phyloP scores from a whole-genome alignment of 139 green algal species.

The Pseudopediastrum boryanum region DNA sequence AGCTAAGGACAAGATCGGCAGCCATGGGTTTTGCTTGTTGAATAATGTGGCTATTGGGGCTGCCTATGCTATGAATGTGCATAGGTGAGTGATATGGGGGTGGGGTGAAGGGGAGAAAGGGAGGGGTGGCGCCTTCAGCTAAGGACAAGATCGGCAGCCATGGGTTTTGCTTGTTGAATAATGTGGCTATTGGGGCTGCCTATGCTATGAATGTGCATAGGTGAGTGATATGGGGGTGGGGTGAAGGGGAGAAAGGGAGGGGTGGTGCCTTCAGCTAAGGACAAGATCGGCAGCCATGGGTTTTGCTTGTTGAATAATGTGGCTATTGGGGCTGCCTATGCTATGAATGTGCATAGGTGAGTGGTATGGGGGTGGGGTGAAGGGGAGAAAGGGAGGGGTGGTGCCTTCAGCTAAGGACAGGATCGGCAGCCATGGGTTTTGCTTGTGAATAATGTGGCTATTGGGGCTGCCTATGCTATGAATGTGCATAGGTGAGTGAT shows the following conservation, averaged over 20 bases:
- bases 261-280: too few species aligned
- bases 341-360: conserved; percentile 76
- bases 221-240: conserved; percentile 13
- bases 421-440: conserved; percentile 97
- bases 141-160: too few species aligned
- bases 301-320: conserved; percentile 98
- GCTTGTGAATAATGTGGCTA: conserved; percentile 94
- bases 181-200: conserved; percentile 87
- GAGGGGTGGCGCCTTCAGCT: too few species aligned
- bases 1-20: too few species aligned
- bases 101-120: not conserved
- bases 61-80: conserved; percentile 84
- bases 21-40: conserved; percentile 96
- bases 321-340: conserved; percentile 90
- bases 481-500: conserved; percentile 65
- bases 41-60: conserved; percentile 93
- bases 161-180: conserved; percentile 97
- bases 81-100: conserved; percentile 54
- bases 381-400: not conserved
- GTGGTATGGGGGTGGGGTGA: not conserved
- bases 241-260: not conserved
- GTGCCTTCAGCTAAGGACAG: too few species aligned
- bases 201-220: conserved; percentile 87
- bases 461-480: conserved; percentile 89
- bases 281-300: too few species aligned